Base-by-base conservation (phyloP, 192 early-diverging fungal species). In the Linnemannia elongata region DNA sequence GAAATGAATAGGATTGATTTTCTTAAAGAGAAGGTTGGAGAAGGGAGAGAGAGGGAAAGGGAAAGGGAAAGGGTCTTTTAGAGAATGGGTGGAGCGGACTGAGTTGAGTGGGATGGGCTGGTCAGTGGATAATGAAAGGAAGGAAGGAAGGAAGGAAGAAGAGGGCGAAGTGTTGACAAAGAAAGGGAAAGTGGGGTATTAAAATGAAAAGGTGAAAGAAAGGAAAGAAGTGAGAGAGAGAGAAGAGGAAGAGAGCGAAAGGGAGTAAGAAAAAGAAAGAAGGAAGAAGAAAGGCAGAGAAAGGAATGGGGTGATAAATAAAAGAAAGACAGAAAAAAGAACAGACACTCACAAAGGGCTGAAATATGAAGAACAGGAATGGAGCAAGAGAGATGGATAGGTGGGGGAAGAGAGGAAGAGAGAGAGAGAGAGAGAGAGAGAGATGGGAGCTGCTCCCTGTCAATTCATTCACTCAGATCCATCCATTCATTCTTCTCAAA, bases 121-220 rank as follows among this genome's bases (percentile, higher is more conserved):
- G 9, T 13, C 10, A n/a, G 63, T 45, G 39, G 12, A 68, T 33
- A 45, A 35, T 69, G 41, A 69, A 42, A 69, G 22, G 41, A 69
- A 18, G 63, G n/a, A 76, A 52, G 55, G 10, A n/a, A 39, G 38
- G 55, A 75, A 33, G 10, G 12, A 39, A 6, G 55, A 75, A 33
- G 41, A 17, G 39, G 22, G 27, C 36, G 68, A 68, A 77, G 76
- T 66, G 41, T 70, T 52, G 42, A 74, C n/a, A 63, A 55, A 57
- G 49, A 68, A 47, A 33, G 9, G 60, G 30, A 38, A 52, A 42
- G 17, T 12, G 24, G 12, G 12, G 41, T 45, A 13, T n/a, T 17
- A 39, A n/a, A 72, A 72, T 7, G 4, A n/a, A 45, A 47, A 8
- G 33, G 18, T 20, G 55, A 35, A 54, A 39, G 22, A 24, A 36